Evolutionary conservation across 768 basidiomycete species (phyloP).

Genomic region (Mycena maculata): DNA sequence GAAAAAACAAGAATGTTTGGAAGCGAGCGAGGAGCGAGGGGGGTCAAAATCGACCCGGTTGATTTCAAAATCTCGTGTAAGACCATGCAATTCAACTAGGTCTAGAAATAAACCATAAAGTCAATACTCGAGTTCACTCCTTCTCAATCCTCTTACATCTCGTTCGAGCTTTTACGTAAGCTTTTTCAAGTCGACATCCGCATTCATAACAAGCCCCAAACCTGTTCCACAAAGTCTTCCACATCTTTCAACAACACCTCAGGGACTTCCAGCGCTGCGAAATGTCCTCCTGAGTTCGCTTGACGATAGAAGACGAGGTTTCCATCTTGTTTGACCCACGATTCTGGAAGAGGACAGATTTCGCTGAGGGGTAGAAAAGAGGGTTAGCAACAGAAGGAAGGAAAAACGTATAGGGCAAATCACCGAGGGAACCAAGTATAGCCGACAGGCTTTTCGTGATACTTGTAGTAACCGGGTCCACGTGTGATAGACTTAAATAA

Average conservation of each 20-base stretch:
- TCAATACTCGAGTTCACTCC: no score
- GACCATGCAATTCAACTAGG: no score
- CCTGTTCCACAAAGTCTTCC: conserved; percentile 19
- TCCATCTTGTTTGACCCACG: conserved; percentile 18
- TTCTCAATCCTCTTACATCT: no score
- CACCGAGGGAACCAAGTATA: conserved; percentile 19
- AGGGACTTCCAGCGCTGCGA: conserved; percentile 20
- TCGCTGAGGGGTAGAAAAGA: conserved; percentile 20
- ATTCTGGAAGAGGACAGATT: conserved; percentile 15
- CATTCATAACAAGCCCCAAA: conserved; percentile 4
- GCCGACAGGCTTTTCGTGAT: conserved; percentile 13
- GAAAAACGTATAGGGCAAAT: conserved; percentile 3
- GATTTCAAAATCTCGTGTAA: no score
- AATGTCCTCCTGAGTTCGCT: conserved; percentile 21
- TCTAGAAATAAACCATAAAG: no score
- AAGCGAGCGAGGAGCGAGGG: no score
- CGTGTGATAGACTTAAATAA: conserved; percentile 15
- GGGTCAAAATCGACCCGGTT: no score
- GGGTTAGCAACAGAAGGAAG: conserved; percentile 12
- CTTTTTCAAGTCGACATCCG: neutral
- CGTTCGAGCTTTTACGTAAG: neutral
- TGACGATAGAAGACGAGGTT: conserved; percentile 25
- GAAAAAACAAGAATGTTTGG: no score
- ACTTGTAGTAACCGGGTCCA: conserved; percentile 10
- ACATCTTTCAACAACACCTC: conserved; percentile 23